These are phyloP conservation scores for Dactylis glomerata DNA, from an alignment of 176 grass and related monocot species.

Conservation along the genomic window DNA sequence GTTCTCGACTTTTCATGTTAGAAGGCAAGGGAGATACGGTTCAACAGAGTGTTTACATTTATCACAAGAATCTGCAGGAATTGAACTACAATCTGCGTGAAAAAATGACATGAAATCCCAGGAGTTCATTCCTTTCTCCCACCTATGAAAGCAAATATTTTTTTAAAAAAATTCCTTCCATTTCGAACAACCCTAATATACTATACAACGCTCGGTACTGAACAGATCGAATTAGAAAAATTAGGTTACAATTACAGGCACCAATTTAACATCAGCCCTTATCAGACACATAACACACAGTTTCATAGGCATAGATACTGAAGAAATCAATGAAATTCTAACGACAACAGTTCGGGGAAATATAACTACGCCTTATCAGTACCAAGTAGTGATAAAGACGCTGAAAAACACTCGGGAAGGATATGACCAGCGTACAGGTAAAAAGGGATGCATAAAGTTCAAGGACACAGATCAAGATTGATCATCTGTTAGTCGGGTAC, in stretches of 20 bases:
- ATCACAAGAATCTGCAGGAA: neutral
- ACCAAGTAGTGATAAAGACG: neutral
- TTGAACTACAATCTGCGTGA: neutral
- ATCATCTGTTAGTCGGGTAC: neutral
- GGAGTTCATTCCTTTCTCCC: neutral
- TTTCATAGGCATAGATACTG: neutral
- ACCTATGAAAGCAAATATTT: neutral
- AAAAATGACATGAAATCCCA: neutral
- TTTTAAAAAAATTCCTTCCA: neutral
- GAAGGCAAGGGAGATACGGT: neutral
- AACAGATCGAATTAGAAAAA: neutral
- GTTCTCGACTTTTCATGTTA: neutral
- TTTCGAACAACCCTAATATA: neutral
- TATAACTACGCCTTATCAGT: neutral
- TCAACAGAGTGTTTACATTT: neutral
- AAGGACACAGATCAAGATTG: constrained; percentile 3
- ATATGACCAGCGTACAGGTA: neutral
- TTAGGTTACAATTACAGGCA: neutral
- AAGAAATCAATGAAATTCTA: neutral
- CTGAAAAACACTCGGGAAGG: neutral
- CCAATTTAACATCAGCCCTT: too few relatives aligned
- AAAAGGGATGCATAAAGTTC: neutral
- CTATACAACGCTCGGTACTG: neutral
- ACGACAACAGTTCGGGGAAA: neutral
- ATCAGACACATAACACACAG: neutral